phyloP scores from a whole-genome alignment of 2,329 filamentous ascomycete species.

The Setomelanomma holmii region DNA sequence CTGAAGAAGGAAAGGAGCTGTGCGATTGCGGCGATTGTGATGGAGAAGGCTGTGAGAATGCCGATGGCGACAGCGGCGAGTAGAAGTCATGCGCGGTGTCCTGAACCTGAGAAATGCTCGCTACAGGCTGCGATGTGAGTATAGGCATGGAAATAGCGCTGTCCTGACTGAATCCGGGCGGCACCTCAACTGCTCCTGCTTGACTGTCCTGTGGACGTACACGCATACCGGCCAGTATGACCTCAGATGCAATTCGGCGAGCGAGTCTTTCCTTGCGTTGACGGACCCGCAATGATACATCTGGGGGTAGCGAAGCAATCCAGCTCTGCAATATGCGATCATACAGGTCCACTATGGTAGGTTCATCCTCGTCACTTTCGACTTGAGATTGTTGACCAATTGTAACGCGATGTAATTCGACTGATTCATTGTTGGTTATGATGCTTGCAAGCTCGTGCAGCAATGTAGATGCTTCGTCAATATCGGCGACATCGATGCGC shows the following conservation, averaged over 20 bases:
- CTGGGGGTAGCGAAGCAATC: slow-evolving; percentile 37
- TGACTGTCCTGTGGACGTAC: slow-evolving; percentile 14
- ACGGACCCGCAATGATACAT: slow-evolving; percentile 32
- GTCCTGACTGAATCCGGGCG: slow-evolving; percentile 12
- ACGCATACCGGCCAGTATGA: slow-evolving; percentile 46
- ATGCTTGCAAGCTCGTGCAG: slow-evolving; percentile 25
- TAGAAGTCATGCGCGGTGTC: too few species aligned
- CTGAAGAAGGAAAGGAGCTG: too few species aligned
- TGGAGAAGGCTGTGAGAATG: slow-evolving; percentile 2
- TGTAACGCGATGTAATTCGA: slow-evolving; percentile 26
- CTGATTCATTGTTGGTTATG: neutral
- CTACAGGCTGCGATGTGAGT: slow-evolving; percentile 22
- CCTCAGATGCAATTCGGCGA: slow-evolving; percentile 46
- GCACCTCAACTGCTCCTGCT: slow-evolving; percentile 13
- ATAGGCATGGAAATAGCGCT: slow-evolving; percentile 25
- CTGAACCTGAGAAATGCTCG: too few species aligned
- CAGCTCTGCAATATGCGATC: slow-evolving; percentile 41
- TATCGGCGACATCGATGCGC: slow-evolving; percentile 30
- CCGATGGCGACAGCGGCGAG: slow-evolving; percentile 2
- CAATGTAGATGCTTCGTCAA: slow-evolving; percentile 38
- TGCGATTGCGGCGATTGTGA: slow-evolving; percentile 9
- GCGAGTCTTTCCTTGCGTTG: slow-evolving; percentile 41
- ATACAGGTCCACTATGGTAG: slow-evolving; percentile 35
- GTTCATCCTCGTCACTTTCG: slow-evolving; percentile 7
- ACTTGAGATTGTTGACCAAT: slow-evolving; percentile 21